phyloP scores from a whole-genome alignment of 306 rosid genomes.

The Quercus mongolica region DNA sequence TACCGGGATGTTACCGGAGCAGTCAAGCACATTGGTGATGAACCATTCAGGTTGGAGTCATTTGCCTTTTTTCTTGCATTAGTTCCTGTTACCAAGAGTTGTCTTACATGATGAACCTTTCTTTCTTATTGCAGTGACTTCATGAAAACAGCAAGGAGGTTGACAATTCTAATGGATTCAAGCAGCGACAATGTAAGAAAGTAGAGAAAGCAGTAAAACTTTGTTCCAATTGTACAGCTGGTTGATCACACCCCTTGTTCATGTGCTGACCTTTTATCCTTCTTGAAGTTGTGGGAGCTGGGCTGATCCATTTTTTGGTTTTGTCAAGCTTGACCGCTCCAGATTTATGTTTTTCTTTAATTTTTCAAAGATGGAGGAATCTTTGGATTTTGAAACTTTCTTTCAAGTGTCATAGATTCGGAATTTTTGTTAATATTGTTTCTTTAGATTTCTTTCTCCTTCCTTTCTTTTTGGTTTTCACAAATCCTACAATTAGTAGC shows the following conservation, averaged over 20 bases:
- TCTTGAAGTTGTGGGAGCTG: constrained; percentile 14
- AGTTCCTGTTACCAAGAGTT: neutral
- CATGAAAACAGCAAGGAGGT: constrained; percentile 63
- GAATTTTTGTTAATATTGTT: constrained; percentile 25
- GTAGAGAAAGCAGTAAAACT: constrained; percentile 32
- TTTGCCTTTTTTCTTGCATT: neutral
- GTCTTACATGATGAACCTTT: neutral
- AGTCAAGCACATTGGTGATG: constrained; percentile 73
- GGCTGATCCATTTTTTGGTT: constrained; percentile 30
- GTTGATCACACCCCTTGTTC: constrained; percentile 29
- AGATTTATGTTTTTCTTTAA: constrained; percentile 21
- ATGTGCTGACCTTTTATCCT: constrained; percentile 35
- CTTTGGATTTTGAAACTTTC: constrained; percentile 24
- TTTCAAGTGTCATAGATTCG: constrained; percentile 6
- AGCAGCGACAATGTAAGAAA: constrained; percentile 64
- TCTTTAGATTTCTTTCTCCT: neutral
- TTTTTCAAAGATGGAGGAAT: constrained; percentile 2
- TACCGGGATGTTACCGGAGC: constrained; percentile 61
- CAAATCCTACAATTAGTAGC: constrained; percentile 1
- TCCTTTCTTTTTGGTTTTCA: neutral
- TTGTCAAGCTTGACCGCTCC: neutral
- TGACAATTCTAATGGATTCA: constrained; percentile 80
- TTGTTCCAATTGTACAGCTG: constrained; percentile 58
- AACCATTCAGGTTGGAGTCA: constrained; percentile 56
- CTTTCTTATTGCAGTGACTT: constrained; percentile 60